Percentiles rank a stretch among this genome's conserved stretches.
Evolutionary conservation across 176 grass and related monocot species (phyloP).

Genomic region (Pontederia crassipes): DNA sequence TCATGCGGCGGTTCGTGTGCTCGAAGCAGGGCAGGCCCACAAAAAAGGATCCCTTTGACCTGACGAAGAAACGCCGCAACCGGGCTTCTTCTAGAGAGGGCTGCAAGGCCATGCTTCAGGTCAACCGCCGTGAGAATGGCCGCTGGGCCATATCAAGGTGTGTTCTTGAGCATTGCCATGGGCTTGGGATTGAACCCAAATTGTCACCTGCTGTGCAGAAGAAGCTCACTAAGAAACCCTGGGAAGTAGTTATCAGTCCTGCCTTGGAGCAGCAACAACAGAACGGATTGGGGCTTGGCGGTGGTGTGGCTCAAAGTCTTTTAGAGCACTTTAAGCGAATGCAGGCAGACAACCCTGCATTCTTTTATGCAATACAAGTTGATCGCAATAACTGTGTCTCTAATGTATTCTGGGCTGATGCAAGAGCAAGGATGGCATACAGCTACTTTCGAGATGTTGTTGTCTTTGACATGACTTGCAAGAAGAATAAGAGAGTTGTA

Average conservation of each 20-base stretch:
- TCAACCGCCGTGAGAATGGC: conserved; percentile 38
- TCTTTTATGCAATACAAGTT: conserved; percentile 45
- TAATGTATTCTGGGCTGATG: conserved; percentile 52
- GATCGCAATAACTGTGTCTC: conserved; percentile 30
- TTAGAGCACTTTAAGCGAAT: conserved; percentile 57
- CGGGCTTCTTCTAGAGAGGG: conserved; percentile 41
- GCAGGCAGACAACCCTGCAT: conserved; percentile 44
- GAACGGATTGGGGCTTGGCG: conserved; percentile 33
- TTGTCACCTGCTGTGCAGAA: conserved; percentile 15
- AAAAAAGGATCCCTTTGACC: conserved; percentile 49
- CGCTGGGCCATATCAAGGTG: conserved; percentile 39
- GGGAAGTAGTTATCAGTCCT: conserved; percentile 2
- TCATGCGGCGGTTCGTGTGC: conserved; percentile 66
- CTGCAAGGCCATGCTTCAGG: conserved; percentile 57
- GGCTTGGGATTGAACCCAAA: conserved; percentile 8
- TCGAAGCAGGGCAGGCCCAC: conserved; percentile 45
- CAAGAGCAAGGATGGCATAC: conserved; percentile 26
- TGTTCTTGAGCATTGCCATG: conserved; percentile 36
- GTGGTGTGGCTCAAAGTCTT: conserved; percentile 44
- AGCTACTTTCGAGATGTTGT: conserved; percentile 39
- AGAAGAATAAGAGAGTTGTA: conserved; percentile 32
- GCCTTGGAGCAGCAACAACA: conserved; percentile 5
- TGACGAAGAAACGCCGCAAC: conserved; percentile 56
- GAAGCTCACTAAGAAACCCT: conserved; percentile 19
- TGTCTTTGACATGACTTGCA: conserved; percentile 46